Evolutionary conservation across 2,329 filamentous ascomycete species (phyloP).

Genomic region (Sphaerulina populicola): DNA sequence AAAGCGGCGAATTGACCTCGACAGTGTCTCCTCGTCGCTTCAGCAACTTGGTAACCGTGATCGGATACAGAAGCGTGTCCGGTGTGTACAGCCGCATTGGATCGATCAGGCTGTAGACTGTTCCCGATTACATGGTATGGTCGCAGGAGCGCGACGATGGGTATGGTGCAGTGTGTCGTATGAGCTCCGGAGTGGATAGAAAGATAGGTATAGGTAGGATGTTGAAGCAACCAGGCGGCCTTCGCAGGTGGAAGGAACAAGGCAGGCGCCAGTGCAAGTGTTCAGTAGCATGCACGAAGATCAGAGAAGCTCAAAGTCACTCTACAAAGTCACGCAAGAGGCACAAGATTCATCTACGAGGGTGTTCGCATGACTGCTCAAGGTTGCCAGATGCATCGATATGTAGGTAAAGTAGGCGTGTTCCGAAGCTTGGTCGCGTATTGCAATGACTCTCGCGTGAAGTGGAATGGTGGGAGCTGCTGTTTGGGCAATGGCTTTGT

Average conservation of each 20-base stretch:
- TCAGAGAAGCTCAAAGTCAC: conserved; percentile 11
- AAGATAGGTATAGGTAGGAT: background rate
- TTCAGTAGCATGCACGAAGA: background rate
- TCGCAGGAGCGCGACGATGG: conserved; percentile 16
- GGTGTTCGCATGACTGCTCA: conserved; percentile 17
- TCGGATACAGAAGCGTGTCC: conserved; percentile 70
- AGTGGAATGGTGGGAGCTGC: background rate
- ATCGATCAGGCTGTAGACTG: conserved; percentile 4
- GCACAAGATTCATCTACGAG: conserved; percentile 19
- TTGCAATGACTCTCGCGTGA: background rate
- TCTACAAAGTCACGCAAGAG: conserved; percentile 18
- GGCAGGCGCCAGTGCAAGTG: background rate
- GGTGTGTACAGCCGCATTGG: conserved; percentile 45
- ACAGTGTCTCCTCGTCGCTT: conserved; percentile 68
- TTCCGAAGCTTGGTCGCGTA: conserved; percentile 8
- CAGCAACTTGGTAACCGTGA: conserved; percentile 79
- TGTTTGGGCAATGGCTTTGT: no score
- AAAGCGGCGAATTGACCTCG: conserved; percentile 65
- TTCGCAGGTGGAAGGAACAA: background rate
- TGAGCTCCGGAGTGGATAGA: background rate
- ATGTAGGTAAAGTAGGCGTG: conserved; percentile 5
- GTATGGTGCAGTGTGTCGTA: background rate
- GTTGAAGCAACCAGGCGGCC: background rate
- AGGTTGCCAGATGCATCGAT: conserved; percentile 11
- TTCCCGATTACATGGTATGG: conserved; percentile 21